phyloP scores from a whole-genome alignment of 495 filamentous ascomycete species.

The Aspergillus steynii region DNA sequence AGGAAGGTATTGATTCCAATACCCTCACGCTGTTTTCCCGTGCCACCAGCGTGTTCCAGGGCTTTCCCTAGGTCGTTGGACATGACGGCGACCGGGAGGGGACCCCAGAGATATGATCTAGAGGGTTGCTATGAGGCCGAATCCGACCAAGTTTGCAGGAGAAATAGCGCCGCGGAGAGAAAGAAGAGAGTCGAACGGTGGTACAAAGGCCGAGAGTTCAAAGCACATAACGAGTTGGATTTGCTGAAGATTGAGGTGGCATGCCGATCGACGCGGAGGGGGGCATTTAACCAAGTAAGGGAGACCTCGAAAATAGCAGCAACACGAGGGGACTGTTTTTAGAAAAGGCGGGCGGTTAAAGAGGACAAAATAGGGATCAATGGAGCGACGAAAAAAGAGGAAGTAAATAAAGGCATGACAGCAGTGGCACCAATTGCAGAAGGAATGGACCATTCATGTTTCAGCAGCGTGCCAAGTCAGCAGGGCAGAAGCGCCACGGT shows the following conservation, averaged over 20 bases:
- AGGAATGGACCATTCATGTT: conserved; percentile 18
- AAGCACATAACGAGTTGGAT: conserved; percentile 1
- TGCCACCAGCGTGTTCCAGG: conserved; percentile 39
- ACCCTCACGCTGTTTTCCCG: conserved; percentile 47
- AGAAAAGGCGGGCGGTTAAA: not conserved
- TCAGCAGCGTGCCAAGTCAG: conserved; percentile 15
- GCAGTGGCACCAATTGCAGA: conserved; percentile 16
- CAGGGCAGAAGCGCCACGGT: conserved; percentile 11
- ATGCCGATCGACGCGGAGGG: not conserved
- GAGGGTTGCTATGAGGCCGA: not conserved
- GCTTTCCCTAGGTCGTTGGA: conserved; percentile 34
- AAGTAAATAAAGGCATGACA: conserved; percentile 26
- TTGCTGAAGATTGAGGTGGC: not conserved
- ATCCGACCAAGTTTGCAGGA: not conserved
- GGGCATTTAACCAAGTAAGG: not conserved
- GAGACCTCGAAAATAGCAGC: not conserved
- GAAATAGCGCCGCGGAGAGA: not conserved
- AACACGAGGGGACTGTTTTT: not conserved
- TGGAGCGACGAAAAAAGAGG: conserved; percentile 15
- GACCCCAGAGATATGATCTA: not conserved
- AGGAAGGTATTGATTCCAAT: conserved; percentile 61
- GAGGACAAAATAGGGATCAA: conserved; percentile 1
- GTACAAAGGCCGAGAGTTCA: not conserved
- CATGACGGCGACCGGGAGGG: conserved; percentile 22
- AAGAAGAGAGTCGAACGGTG: not conserved